Conservation (phyloP, 2,329 filamentous ascomycete species). For the Plenodomus biglobosus region DNA sequence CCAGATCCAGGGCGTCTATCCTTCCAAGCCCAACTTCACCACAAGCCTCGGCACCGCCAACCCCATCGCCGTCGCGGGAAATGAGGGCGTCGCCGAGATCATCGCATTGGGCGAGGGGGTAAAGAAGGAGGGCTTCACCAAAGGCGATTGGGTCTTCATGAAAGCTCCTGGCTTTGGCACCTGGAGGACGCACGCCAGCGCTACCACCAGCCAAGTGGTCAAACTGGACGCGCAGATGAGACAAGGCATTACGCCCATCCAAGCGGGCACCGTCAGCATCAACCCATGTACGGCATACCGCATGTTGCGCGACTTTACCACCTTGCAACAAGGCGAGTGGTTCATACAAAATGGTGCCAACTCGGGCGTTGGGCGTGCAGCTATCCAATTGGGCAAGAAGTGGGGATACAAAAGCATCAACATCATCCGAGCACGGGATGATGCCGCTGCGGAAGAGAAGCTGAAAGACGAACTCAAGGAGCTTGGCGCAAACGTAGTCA, state of each 20-base stretch:
- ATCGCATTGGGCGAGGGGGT: slow-evolving; percentile 65
- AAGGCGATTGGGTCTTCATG: slow-evolving; percentile 94
- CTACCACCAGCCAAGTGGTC: slow-evolving; percentile 62
- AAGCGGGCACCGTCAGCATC: slow-evolving; percentile 84
- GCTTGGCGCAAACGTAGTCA: slow-evolving; percentile 64
- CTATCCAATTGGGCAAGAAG: slow-evolving; percentile 79
- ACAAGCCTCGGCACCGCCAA: slow-evolving; percentile 73
- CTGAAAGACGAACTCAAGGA: slow-evolving; percentile 62
- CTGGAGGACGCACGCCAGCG: slow-evolving; percentile 88
- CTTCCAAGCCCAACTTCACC: slow-evolving; percentile 76
- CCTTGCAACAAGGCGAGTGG: slow-evolving; percentile 76
- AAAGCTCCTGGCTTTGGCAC: slow-evolving; percentile 82
- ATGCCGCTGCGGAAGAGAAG: slow-evolving; percentile 68
- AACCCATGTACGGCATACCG: slow-evolving; percentile 95
- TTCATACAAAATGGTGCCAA: slow-evolving; percentile 98
- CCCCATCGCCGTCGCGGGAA: slow-evolving; percentile 78
- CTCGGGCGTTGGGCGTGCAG: slow-evolving; percentile 85
- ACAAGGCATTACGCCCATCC: slow-evolving; percentile 69
- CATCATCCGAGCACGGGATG: slow-evolving; percentile 74
- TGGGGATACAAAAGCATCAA: slow-evolving; percentile 95
- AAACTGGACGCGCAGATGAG: slow-evolving; percentile 70
- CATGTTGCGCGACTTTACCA: slow-evolving; percentile 80
- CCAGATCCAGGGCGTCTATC: slow-evolving; percentile 95
- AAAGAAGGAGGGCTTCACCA: slow-evolving; percentile 57
- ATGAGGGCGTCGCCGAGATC: slow-evolving; percentile 95